Evolutionary conservation across 352 stramenopile genomes (phyloP), one percentile per base, ranked within the genome.

Genomic region (Aphanomyces euteiches): DNA sequence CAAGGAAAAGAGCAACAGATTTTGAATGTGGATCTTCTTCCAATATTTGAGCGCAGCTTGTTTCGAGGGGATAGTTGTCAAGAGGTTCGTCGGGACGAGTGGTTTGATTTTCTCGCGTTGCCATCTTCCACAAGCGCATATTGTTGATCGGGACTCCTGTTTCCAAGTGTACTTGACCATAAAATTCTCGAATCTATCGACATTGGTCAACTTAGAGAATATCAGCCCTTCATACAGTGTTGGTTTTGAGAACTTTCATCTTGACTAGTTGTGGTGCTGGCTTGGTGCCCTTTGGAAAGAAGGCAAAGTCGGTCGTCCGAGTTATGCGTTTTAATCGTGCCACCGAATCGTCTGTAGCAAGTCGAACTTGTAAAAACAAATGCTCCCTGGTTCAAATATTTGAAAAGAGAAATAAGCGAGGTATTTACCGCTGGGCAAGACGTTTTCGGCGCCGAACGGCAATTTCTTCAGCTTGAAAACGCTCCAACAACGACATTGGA

Each of bases 71-170:
- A 19, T 88, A 76, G 1, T 72, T 73, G 21, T 75, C 72, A 8
- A 95, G 60, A 0, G 83, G 75, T 40, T 78, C 77, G 64, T 96
- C 88, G 0, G 88, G 88, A 19, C 88, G 85, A 57, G 85, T 78
- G 2, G 86, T 96, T 7, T 86, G 79, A 69, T 96, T 96, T 72
- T 94, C 85, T 21, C 88, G 82, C 7, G 82, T 91, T 59, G 93
- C 92, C 36, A 94, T 79, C 74, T 88, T 93, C 88, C 88, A 96
- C 10, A 96, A 66, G 17, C 88, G 81, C 43, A 93, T 85, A 7
- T 78, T 80, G 5, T 73, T 53, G 45, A 93, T 79, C 0, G 85
- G 84, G 0, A 96, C 78, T 12, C 88, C 88, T 0, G 79, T 92
- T 38, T 79, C 75, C 60, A 80, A 74, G 53, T 82, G 88, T 6